These are phyloP conservation scores for Coemansia sp. DNA, from an alignment of 192 early-diverging fungal species.

Conservation along the genomic window DNA sequence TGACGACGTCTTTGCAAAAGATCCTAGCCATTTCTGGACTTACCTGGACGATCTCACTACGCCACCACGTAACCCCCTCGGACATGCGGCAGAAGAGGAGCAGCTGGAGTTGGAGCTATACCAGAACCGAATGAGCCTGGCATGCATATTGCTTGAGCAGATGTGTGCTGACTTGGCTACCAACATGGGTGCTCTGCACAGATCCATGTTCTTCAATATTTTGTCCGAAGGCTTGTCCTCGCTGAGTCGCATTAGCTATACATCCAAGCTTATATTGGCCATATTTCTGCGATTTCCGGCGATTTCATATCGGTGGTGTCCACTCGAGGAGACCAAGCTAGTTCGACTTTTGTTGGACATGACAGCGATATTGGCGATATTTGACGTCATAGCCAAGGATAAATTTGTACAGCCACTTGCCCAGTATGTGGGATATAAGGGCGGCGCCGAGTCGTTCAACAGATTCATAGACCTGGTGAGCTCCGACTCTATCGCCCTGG, in stretches of 20 bases:
- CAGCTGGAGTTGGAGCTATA: constrained; percentile 43
- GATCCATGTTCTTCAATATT: constrained; percentile 31
- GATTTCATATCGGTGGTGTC: constrained; percentile 6
- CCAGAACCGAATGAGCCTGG: constrained; percentile 25
- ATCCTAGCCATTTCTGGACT: constrained; percentile 20
- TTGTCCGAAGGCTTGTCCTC: not conserved
- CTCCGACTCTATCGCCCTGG: constrained; percentile 28
- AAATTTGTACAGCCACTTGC: constrained; percentile 30
- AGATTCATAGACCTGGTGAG: constrained; percentile 16
- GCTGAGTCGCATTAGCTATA: constrained; percentile 7
- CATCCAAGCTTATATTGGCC: not conserved
- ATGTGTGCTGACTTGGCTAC: constrained; percentile 36
- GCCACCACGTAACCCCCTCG: not conserved
- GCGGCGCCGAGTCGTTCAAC: not conserved
- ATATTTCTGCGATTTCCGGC: constrained; percentile 3
- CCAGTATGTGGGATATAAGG: constrained; percentile 4
- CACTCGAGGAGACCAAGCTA: constrained; percentile 12
- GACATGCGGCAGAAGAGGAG: not conserved
- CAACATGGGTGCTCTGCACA: constrained; percentile 5
- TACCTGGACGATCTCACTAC: constrained; percentile 28
- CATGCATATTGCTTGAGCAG: constrained; percentile 43
- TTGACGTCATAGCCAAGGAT: constrained; percentile 10
- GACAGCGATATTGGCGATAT: constrained; percentile 9
- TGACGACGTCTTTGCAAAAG: constrained; percentile 6
- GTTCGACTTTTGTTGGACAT: constrained; percentile 24